Percentiles rank a stretch among this genome's conserved stretches.
Conservation (phyloP, 805 yeast genomes). For the Metschnikowia chrysomelidarum region DNA sequence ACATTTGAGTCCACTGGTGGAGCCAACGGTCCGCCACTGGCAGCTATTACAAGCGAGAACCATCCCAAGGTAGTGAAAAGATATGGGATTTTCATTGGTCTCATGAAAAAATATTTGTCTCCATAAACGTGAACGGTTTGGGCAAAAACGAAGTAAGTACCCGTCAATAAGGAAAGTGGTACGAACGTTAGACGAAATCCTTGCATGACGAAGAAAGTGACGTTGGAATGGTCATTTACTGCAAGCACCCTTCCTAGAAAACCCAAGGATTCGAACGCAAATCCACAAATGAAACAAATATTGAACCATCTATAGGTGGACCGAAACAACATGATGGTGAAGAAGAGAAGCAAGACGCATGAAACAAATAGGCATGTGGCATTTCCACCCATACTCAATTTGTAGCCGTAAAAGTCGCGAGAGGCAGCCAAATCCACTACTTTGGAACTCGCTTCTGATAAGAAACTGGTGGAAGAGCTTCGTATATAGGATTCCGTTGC, state of each 20-base stretch:
- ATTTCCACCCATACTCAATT: slow-evolving; percentile 30
- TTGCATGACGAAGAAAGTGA: slow-evolving; percentile 30
- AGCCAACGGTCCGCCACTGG: slow-evolving; percentile 38
- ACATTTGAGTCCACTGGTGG: slow-evolving; percentile 26
- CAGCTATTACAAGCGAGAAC: slow-evolving; percentile 35
- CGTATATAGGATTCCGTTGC: too few species aligned
- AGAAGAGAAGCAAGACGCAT: slow-evolving; percentile 24
- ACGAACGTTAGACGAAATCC: slow-evolving; percentile 35
- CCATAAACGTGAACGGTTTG: slow-evolving; percentile 40
- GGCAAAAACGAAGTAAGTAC: slow-evolving; percentile 39
- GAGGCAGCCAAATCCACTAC: slow-evolving; percentile 15
- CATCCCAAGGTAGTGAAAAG: slow-evolving; percentile 37
- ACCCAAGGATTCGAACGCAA: slow-evolving; percentile 36
- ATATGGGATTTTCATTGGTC: slow-evolving; percentile 45
- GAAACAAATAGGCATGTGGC: slow-evolving; percentile 30
- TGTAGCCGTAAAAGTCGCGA: slow-evolving; percentile 26
- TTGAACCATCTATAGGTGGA: slow-evolving; percentile 43
- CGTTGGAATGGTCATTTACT: slow-evolving; percentile 22
- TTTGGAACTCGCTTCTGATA: slow-evolving; percentile 7
- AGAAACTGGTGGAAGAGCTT: too few species aligned
- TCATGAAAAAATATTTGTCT: slow-evolving; percentile 33
- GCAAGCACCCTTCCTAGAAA: slow-evolving; percentile 37
- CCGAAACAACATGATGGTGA: slow-evolving; percentile 25
- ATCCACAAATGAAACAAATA: slow-evolving; percentile 36
- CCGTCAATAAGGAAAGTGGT: slow-evolving; percentile 44